Conservation (phyloP, 1,284 basidiomycete species). For the Volvariella volvacea region DNA sequence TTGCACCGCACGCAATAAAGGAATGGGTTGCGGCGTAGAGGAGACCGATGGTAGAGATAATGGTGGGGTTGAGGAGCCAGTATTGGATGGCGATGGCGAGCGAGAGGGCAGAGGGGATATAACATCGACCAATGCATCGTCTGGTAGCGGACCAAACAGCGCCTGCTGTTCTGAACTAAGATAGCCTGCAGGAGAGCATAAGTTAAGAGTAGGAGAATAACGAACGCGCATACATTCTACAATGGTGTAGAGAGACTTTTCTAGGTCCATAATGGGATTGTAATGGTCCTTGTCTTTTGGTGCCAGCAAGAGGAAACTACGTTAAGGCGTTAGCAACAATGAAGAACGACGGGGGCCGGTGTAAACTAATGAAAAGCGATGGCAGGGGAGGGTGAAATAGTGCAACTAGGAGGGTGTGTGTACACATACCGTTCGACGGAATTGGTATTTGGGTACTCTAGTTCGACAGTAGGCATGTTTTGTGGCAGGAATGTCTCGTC, state of each 20-base stretch:
- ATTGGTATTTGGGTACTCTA: conserved; percentile 66
- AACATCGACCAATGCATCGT: conserved; percentile 35
- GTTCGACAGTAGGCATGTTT: conserved; percentile 49
- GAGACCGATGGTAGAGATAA: conserved; percentile 24
- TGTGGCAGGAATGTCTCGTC: conserved; percentile 57
- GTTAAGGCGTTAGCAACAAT: background rate
- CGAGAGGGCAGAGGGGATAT: conserved; percentile 33
- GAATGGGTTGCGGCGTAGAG: conserved; percentile 23
- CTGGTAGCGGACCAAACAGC: conserved; percentile 60
- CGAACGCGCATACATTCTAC: conserved; percentile 47
- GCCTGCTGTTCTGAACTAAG: conserved; percentile 56
- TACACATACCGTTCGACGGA: conserved; percentile 53
- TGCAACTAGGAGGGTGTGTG: conserved; percentile 4
- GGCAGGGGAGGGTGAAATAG: conserved; percentile 6
- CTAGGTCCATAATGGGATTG: conserved; percentile 69
- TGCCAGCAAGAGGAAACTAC: conserved; percentile 63
- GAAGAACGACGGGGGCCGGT: background rate
- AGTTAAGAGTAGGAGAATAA: background rate
- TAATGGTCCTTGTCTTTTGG: conserved; percentile 79
- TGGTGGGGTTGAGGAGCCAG: conserved; percentile 15
- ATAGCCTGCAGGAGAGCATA: conserved; percentile 41
- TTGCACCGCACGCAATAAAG: conserved; percentile 52
- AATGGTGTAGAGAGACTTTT: conserved; percentile 60
- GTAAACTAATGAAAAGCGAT: conserved; percentile 8
- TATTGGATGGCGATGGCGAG: conserved; percentile 29